These are phyloP conservation scores for Phanerochaete carnosa DNA, from an alignment of 768 basidiomycete species.

Conservation along the genomic window DNA sequence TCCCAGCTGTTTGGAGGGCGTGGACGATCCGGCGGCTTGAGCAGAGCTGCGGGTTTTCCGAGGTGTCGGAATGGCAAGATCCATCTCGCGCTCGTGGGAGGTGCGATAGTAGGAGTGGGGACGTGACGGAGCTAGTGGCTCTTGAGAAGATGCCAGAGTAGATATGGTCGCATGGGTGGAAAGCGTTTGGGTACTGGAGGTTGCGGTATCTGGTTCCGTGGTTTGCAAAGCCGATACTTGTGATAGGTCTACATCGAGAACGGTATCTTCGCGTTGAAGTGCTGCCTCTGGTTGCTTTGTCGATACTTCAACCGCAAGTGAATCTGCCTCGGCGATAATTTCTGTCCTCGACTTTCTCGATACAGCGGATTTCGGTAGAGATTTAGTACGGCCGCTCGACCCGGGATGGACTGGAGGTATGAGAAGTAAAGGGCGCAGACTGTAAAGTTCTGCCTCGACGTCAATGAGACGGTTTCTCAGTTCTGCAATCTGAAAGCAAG, in stretches of 20 bases:
- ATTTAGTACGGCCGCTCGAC: not conserved
- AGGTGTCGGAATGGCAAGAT: not conserved
- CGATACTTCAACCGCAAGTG: too few species aligned
- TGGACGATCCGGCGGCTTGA: not conserved
- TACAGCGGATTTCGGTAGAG: not conserved
- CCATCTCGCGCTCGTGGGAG: not conserved
- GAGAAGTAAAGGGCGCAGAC: constrained; percentile 59
- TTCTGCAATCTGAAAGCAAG: constrained; percentile 48
- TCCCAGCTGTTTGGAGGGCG: not conserved
- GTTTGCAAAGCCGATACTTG: not conserved
- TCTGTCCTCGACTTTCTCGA: too few species aligned
- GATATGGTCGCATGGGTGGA: not conserved
- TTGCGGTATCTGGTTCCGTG: not conserved
- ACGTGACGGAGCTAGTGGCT: not conserved
- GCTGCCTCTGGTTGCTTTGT: too few species aligned
- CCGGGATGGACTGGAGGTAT: not conserved
- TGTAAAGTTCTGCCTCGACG: constrained; percentile 62
- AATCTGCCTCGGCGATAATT: too few species aligned
- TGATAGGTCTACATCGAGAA: not conserved
- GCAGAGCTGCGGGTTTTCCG: not conserved
- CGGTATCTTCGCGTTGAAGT: not conserved
- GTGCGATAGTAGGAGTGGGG: not conserved
- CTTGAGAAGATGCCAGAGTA: not conserved
- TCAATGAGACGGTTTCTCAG: constrained; percentile 48
- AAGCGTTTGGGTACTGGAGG: not conserved